A percentile compares a stretch with the other conserved stretches of the same genome.
Evolutionary conservation across 768 basidiomycete genomes (phyloP).

Genomic region (Psilocybe cyanescens): DNA sequence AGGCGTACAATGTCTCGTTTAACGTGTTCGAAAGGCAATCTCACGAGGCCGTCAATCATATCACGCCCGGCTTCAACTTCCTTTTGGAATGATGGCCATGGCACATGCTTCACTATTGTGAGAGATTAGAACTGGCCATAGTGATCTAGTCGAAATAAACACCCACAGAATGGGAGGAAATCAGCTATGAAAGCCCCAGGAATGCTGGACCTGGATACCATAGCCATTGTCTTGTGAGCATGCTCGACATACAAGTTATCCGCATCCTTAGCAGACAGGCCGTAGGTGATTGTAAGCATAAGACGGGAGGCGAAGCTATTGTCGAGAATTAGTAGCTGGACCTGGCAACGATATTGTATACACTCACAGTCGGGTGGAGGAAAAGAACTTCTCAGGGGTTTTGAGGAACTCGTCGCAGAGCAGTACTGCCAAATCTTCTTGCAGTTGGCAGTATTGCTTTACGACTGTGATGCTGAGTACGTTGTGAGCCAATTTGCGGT

Average conservation of each 20-base stretch:
- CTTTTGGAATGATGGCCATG: constrained; percentile 2
- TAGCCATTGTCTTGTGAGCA: constrained; percentile 11
- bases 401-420: constrained; percentile 6
- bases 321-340: background rate
- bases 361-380: constrained; percentile 8
- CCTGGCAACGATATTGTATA: background rate
- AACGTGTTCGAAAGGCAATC: constrained; percentile 13
- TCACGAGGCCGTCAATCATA: constrained; percentile 13
- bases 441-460: constrained; percentile 8
- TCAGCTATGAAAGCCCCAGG: constrained; percentile 15
- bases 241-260: constrained; percentile 10
- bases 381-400: constrained; percentile 2
- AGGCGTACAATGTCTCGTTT: constrained; percentile 7
- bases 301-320: constrained; percentile 7
- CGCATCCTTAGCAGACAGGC: constrained; percentile 1
- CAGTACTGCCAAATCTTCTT: constrained; percentile 3
- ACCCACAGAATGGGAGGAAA: constrained; percentile 11
- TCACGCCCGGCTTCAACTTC: constrained; percentile 4
- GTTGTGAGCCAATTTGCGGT: constrained; percentile 10
- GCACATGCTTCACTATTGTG: constrained; percentile 10
- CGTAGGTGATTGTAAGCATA: constrained; percentile 11
- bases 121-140: background rate
- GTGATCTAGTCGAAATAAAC: background rate
- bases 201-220: constrained; percentile 11
- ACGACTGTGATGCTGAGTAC: constrained; percentile 8